Base-by-base conservation (phyloP, 257 asterid species). In the Lantana camara region DNA sequence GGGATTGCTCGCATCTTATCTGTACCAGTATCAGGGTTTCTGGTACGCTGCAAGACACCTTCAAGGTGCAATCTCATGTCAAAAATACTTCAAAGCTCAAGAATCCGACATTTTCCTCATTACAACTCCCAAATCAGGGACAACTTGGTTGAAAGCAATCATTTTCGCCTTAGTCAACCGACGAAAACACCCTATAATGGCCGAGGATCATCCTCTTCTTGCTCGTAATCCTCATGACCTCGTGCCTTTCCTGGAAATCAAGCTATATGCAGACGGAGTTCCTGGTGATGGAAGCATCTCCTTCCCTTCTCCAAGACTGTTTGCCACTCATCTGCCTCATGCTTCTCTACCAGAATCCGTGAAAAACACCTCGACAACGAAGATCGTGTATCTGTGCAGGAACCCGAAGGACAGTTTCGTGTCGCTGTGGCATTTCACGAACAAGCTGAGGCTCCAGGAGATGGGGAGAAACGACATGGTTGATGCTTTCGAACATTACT, bases 331-430 rank as follows among this genome's bases (percentile, higher is more conserved):
- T 49, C 5, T 72, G 2, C 77, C 79, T 0, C 37, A 61, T 9
- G 11, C 52, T 5, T 65, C 75, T 1, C 48, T 79, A 0, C 79
- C 84, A 0, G 53, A 68, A 7, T 60, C 79, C 0, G 37, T 75
- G 4, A 47, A 44, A 4, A 27, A 21, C 0, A 16, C 16, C 56
- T 24, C 68, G 0, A 2, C 27, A 3, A 68, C 69, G 68, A 79
- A 75, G 79, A 5, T 75, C 14, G 74, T 75, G 40, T 79, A 79
- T 50, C 66, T 79, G 3, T 79, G 79, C 55, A 68, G 84, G 34
- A 59, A 75, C 12, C 77, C 79, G 0, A 79, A 75, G 49, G 84
- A 75, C 64, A 60, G 67, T 13, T 68, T 79, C 53, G 79, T 75
- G 44, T 75, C 84, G 19, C 77, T 75, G 11, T 75, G 69, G 72